phyloP scores from a whole-genome alignment of 2,329 filamentous ascomycete species.

The Byssoonygena ceratinophila region DNA sequence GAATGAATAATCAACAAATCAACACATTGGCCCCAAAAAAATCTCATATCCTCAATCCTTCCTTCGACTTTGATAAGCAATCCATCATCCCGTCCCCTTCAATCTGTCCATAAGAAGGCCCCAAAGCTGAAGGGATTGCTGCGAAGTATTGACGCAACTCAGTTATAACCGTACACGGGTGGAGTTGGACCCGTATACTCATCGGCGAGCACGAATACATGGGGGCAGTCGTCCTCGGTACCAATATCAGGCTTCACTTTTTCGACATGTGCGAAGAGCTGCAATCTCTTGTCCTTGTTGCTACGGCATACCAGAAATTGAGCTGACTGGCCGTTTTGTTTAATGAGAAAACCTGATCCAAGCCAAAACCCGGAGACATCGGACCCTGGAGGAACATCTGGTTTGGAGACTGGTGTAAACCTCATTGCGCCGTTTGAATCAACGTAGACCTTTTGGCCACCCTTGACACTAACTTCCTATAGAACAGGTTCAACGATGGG shows the following conservation, averaged over 20 bases:
- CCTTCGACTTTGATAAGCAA: no score
- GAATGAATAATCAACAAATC: no score
- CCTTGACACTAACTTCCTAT: neutral
- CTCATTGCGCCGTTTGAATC: neutral
- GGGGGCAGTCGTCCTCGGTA: neutral
- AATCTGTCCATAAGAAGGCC: no score
- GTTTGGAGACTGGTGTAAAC: neutral
- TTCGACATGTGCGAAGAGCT: neutral
- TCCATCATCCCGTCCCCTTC: no score
- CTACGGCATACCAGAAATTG: neutral
- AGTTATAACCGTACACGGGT: slow-evolving; percentile 1
- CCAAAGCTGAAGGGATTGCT: no score
- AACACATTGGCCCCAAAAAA: no score
- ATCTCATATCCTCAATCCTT: no score
- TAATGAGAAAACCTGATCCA: neutral
- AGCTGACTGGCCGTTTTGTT: neutral
- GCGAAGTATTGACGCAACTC: no score
- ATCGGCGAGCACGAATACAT: neutral
- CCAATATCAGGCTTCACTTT: neutral
- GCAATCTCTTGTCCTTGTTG: neutral
- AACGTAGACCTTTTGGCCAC: slow-evolving; percentile 1
- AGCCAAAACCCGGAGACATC: neutral
- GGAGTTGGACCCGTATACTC: neutral
- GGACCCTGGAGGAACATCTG: neutral
- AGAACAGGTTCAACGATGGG: neutral